Base-by-base conservation (phyloP, 2,329 filamentous ascomycete genomes). In the Trichoderma atrobrunneum region DNA sequence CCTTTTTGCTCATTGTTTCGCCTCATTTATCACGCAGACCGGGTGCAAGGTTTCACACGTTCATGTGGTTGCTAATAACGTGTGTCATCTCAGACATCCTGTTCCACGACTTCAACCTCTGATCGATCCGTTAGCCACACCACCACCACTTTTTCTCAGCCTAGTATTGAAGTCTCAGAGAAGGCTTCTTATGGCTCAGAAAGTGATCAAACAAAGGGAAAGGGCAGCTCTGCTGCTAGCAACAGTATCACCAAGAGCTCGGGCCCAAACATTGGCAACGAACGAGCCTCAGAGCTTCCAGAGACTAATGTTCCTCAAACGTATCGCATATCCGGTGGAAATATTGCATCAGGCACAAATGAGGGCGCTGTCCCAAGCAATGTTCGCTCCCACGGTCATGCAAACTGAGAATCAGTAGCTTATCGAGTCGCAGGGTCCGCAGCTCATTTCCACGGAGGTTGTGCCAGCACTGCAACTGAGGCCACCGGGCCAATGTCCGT, bases 21-120 rank as follows among this genome's bases (percentile, higher is more conserved):
- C 61, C 56, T 59, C 61, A 67, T 59, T 34, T 1, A 62, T 36
- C n/a, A 32, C 24, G 57, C 28, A 57, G 32, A 32, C 60, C 48
- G 26, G 54, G 54, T 70, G 51, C 54, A 39, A 72, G 51, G 65
- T 72, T 72, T 21, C 65, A 70, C 66, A 70, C 11, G 43, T 26
- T 54, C 57, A 70, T 28, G 64, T 24, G 59, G 51, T 48, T 66
- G 30, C 71, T 62, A 54, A 61, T 61, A 16, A 30, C 26, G 32
- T 48, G 65, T 68, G 48, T n/a, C n/a, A 51, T 68, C 39, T n/a
- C 64, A 69, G 57, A 36, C 14, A 28, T 14, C 28, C 24, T 26
- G 64, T 69, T 32, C 64, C 30, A 48, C 64, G 21, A 30, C 57
- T 34, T 32, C 64, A 48, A 48, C 26, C 14, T 24, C 59, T 21